Evolutionary conservation across 2,329 filamentous ascomycete species (phyloP).

Genomic region (Trichoderma asperellum): DNA sequence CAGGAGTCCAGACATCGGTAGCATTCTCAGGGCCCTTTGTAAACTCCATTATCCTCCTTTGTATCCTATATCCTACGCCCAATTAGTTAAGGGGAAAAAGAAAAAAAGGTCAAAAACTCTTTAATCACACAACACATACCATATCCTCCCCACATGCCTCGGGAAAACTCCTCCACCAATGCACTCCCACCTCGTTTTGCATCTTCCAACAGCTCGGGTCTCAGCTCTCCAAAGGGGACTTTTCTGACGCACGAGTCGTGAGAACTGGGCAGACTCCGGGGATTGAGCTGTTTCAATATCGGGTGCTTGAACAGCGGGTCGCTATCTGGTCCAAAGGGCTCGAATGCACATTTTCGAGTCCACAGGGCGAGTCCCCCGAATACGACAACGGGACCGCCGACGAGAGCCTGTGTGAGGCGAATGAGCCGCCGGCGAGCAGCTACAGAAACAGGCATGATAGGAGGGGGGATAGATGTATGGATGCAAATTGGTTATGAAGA

Average conservation of each 20-base stretch:
- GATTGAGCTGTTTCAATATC: background rate
- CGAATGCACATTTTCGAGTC: constrained; percentile 7
- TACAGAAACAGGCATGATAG: background rate
- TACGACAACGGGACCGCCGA: background rate
- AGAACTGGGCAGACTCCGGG: background rate
- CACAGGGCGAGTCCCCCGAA: background rate
- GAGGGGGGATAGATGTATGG: background rate
- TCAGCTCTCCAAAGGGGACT: constrained; percentile 1
- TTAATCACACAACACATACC: background rate
- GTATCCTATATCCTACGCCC: background rate
- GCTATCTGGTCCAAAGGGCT: background rate
- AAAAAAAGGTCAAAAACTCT: background rate
- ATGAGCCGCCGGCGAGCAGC: background rate
- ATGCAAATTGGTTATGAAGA: background rate
- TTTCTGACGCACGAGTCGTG: background rate
- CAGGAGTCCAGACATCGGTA: background rate
- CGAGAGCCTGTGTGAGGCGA: background rate
- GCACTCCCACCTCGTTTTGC: constrained; percentile 2
- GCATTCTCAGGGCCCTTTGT: background rate
- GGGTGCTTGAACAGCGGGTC: background rate
- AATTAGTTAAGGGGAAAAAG: background rate
- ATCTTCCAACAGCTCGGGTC: background rate
- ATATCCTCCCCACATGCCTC: constrained; percentile 12
- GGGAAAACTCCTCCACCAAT: background rate
- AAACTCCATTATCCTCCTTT: constrained; percentile 10